Base-by-base conservation (phyloP, 179 eudicot species). In the Vitellaria paradoxa region DNA sequence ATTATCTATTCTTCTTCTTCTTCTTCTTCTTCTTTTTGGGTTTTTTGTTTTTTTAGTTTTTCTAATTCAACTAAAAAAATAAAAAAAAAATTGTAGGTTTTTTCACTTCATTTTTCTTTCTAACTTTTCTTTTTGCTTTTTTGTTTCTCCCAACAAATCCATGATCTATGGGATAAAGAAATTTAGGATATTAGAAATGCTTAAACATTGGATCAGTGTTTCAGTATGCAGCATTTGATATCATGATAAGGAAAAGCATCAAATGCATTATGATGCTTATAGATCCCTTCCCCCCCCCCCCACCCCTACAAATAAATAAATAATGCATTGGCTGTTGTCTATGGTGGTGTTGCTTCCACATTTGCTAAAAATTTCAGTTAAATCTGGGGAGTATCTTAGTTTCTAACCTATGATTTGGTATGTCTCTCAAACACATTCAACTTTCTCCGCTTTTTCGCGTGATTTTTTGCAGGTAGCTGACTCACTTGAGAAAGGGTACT, bases 401-500 rank as follows among this genome's bases (percentile, higher is more conserved):
- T 57, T 40, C 57, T 9, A 20, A 52, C 14, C 47, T 78, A 42
- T 45, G 7, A 9, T 26, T 71, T 53, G 6, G 7, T 56, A 12
- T 47, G 60, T 47, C 21, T 46, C 57, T 14, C 68, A 20, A 17
- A 7, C 45, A 9, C 30, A 17, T 18, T 64, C 71, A 75, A 61
- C 9, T 24, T 65, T 45, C 30, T 21, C 26, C 50, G 46, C 18
- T 61, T 50, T 42, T 59, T 12, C 75, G 15, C 11, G 18, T 30
- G n/a, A 30, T 40, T 42, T 56, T 30, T 69, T 82, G 57, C 77
- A 96, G 99, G 98, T 96, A 79, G 99, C 99, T 80, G 99, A 96
- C 82, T 96, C 98, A 56, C 96, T 96, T 71, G 99, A 96, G 82
- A 96, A 96, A 96, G 90, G 98, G 99, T 46, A 96, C 98, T 70